Base-by-base conservation (phyloP, 1,284 basidiomycete genomes). In the Chiua sp. region DNA sequence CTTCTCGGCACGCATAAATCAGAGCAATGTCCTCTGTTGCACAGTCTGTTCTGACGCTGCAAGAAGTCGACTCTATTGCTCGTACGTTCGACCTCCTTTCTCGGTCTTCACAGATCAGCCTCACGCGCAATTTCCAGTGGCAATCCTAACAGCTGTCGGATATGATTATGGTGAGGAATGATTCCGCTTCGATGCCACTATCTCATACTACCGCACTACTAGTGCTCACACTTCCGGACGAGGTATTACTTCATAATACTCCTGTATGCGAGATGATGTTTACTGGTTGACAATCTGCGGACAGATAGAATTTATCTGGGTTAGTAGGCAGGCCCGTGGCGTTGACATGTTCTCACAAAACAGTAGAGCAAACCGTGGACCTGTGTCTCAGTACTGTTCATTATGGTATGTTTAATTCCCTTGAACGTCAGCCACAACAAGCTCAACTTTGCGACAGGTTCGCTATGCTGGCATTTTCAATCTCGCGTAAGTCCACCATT, bases 301-400 rank as follows among this genome's bases (percentile, higher is more conserved):
- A 32, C 32, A 64, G 62, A 51, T 63, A 28, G 57, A 64, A 47
- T 59, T 60, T 22, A 51, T 63, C 6, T 64, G 62, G 57, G 62
- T 55, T 5, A 44, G 62, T 39, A 4, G 12, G n/a, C 4, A 23
- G 11, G 4, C 26, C 47, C 39, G 3, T 32, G 26, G 37, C 26
- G 8, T 10, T 8, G 6, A n/a, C 6, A 11, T 18, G 18, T 51
- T 20, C 23, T 63, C 28, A 60, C 11, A 22, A 11, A 13, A 33
- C 11, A 16, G 13, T 16, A 63, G 62, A 33, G 15, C 51, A 63
- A 56, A 33, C 62, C 35, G 2, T 64, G 62, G 62, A 60, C 30
- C 8, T 51, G 12, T 51, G 57, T 64, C 7, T 56, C 62, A 8
- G 30, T 28, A 3, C 6, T 63, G 18, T 63, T 55, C 32, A n/a